Conservation (phyloP, 2,329 filamentous ascomycete genomes). For the Pseudomassariella vexata region DNA sequence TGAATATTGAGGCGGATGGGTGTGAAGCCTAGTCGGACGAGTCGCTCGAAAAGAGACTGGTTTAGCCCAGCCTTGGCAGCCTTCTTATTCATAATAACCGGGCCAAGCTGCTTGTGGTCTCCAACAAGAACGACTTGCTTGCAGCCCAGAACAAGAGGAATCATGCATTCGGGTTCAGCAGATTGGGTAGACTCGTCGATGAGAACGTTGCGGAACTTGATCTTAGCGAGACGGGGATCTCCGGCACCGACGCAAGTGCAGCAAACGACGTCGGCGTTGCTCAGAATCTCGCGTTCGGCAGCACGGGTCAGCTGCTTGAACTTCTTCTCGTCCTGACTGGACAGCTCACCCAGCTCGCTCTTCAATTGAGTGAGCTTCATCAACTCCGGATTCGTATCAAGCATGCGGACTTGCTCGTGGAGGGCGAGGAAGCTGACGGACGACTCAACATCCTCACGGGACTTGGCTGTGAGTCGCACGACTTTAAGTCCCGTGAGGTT, state of each 20-base stretch:
- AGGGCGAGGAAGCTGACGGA: conserved; percentile 92
- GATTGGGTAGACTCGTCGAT: conserved; percentile 99
- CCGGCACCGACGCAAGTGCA: conserved; percentile 97
- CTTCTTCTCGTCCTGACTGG: conserved; percentile 96
- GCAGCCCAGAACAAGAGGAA: conserved; percentile 91
- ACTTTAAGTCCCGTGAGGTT: conserved; percentile 93
- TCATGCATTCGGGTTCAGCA: conserved; percentile 98
- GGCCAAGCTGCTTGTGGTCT: conserved; percentile 95
- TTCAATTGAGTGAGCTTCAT: conserved; percentile 92
- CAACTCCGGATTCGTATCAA: conserved; percentile 91
- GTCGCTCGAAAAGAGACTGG: conserved; percentile 95
- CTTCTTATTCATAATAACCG: conserved; percentile 99
- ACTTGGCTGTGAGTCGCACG: conserved; percentile 97
- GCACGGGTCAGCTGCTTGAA: conserved; percentile 92
- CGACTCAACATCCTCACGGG: conserved; percentile 97
- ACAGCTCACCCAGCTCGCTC: conserved; percentile 82
- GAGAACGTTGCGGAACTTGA: conserved; percentile 96
- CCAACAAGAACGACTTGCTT: conserved; percentile 99
- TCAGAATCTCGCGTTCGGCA: conserved; percentile 91
- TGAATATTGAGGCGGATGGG: conserved; percentile 94
- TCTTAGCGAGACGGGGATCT: conserved; percentile 89
- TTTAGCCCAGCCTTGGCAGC: conserved; percentile 95
- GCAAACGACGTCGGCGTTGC: conserved; percentile 95
- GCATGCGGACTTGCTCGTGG: conserved; percentile 95
- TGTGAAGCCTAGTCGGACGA: conserved; percentile 84